Conservation (phyloP, 108 stramenopile genomes). For the Nannochloropsis salina region DNA sequence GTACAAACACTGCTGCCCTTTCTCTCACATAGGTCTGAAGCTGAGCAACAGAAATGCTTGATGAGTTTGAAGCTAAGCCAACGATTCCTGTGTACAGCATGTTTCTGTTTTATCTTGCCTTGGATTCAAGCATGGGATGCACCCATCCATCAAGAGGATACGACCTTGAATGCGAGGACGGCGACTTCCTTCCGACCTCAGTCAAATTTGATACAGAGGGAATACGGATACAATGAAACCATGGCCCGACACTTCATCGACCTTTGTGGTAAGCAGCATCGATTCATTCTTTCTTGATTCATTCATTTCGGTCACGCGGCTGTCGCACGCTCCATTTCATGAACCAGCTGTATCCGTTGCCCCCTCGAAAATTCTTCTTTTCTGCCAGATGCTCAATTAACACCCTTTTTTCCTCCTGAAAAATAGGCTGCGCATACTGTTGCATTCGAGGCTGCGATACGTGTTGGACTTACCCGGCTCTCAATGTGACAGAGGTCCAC, state of each 20-base stretch:
- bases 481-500: background rate
- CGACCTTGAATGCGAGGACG: too few species aligned
- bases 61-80: too few species aligned
- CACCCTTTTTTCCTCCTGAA: background rate
- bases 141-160: too few species aligned
- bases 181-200: too few species aligned
- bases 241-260: background rate
- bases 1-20: too few species aligned
- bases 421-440: background rate
- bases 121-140: too few species aligned
- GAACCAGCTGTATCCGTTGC: background rate
- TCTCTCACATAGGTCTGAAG: too few species aligned
- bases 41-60: too few species aligned
- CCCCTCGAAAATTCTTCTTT: background rate
- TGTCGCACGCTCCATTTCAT: background rate
- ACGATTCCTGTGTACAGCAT: too few species aligned
- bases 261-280: background rate
- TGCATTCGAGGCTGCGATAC: constrained; percentile 8
- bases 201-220: too few species aligned
- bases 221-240: constrained; percentile 6
- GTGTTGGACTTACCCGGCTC: background rate
- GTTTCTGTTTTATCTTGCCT: too few species aligned
- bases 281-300: background rate
- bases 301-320: background rate
- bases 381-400: background rate